Evolutionary conservation across 2,329 filamentous ascomycete species (phyloP).

Genomic region (Trichoderma sp.): DNA sequence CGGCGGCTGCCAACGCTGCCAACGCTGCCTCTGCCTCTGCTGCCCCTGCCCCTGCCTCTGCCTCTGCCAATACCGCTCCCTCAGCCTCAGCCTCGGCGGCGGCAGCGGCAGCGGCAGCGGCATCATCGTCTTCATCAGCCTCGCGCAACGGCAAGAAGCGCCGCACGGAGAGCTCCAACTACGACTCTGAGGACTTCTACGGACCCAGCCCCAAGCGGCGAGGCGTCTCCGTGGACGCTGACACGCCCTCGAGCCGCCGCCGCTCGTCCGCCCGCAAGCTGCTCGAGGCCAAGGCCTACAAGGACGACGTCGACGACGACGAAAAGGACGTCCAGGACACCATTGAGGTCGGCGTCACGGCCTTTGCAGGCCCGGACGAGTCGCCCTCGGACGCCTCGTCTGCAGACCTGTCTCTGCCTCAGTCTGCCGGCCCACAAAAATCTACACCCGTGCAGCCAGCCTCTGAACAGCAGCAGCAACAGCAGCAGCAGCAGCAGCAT

Average conservation of each 20-base stretch:
- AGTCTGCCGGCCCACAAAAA: constrained; percentile 30
- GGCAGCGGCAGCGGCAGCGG: constrained; percentile 31
- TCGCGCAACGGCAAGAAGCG: constrained; percentile 44
- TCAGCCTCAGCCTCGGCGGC: constrained; percentile 34
- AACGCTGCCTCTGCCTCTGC: constrained; percentile 32
- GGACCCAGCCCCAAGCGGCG: constrained; percentile 41
- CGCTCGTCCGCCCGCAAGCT: constrained; percentile 47
- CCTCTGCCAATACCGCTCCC: constrained; percentile 31
- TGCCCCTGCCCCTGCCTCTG: not conserved
- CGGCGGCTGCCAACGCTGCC: constrained; percentile 31
- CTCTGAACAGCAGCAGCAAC: constrained; percentile 10
- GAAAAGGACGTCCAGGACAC: constrained; percentile 59
- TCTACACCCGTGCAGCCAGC: constrained; percentile 28
- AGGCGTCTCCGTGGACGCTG: constrained; percentile 42
- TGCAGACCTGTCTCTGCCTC: constrained; percentile 31
- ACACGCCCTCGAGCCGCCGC: constrained; percentile 44
- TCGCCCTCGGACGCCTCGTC: constrained; percentile 40
- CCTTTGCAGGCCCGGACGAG: constrained; percentile 40
- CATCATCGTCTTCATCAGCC: constrained; percentile 1
- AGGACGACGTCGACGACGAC: constrained; percentile 40
- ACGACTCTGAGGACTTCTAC: constrained; percentile 41
- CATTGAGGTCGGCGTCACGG: constrained; percentile 55
- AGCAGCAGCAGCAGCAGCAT: constrained; percentile 5
- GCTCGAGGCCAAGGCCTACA: constrained; percentile 40
- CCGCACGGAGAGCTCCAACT: constrained; percentile 40